Base-by-base conservation (phyloP, 2,329 filamentous ascomycete genomes). In the Fusarium graminum region DNA sequence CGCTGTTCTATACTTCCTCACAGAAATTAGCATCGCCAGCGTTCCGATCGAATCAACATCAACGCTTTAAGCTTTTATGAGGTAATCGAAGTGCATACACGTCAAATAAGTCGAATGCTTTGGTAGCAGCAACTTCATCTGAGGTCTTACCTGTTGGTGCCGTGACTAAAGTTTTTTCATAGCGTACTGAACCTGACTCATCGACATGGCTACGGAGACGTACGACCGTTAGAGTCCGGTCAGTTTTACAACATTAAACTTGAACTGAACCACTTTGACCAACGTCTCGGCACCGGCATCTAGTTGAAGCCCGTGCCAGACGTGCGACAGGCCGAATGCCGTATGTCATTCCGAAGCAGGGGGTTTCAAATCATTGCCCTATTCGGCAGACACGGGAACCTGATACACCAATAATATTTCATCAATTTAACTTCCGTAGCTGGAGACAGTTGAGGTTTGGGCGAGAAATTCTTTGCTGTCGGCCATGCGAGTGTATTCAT, bases 181-280 rank as follows among this genome's bases (percentile, higher is more conserved):
- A 50, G 50, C 4, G 11, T 58, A 2, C 50, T 58, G 5, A 58
- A 58, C 9, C 17, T 58, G 9, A 58, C 54, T 10, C 54, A 58
- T 46, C 54, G 54, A 0, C 4, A 36, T 4, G 34, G 54, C 1
- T 51, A 58, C 4, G 34, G 56, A 56, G 41, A 56, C 4, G 9
- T 58, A 14, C 22, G 14, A 7, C 13, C 28, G 12, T 13, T 58
- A 3, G 34, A 58, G 14, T 51, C 51, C 7, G 41, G 51, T 3
- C 8, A 19, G 11, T 58, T 56, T 6, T 56, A 58, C 2, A 14
- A 56, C 0, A 0, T 56, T 4, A 26, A 40, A 0, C 28, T 58
- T 0, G 56, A 58, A 4, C 2, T 58, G 22, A 46, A 56, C 3
- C 51, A 58, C 17, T 58, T 55, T 25, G 55, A 51, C 0, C 41